A percentile compares a stretch with the other conserved stretches of the same genome.
These are phyloP conservation scores for Phytophthora sansomeana DNA, from an alignment of 352 stramenopile genomes.

Conservation along the genomic window DNA sequence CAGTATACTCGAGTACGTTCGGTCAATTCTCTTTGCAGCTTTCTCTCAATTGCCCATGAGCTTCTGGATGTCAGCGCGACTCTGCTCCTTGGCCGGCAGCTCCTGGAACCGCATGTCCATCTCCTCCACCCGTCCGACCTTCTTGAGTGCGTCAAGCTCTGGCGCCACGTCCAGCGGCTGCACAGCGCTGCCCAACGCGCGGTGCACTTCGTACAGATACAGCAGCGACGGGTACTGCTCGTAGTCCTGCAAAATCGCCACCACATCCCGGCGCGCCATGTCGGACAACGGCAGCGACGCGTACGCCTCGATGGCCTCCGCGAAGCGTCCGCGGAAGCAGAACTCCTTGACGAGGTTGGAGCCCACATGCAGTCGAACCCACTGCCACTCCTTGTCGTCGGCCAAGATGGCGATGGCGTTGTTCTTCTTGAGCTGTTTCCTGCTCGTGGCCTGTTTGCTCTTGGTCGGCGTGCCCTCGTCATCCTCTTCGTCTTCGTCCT, in stretches of 20 bases:
- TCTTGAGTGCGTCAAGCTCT: constrained; percentile 57
- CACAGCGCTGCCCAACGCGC: constrained; percentile 25
- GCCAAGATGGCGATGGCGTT: constrained; percentile 16
- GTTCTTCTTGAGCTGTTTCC: constrained; percentile 14
- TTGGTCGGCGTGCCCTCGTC: constrained; percentile 15
- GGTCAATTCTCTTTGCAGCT: constrained; percentile 5
- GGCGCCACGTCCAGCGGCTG: constrained; percentile 51
- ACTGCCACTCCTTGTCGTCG: constrained; percentile 31
- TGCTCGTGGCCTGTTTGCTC: constrained; percentile 2
- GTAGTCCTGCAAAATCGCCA: constrained; percentile 51
- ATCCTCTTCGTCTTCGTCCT: constrained; percentile 27
- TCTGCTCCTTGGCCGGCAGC: constrained; percentile 52
- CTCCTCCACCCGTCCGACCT: constrained; percentile 53
- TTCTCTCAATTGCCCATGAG: constrained; percentile 42
- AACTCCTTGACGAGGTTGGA: constrained; percentile 55
- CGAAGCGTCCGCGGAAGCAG: constrained; percentile 61
- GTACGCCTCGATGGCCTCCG: constrained; percentile 64
- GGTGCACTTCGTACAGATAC: constrained; percentile 59
- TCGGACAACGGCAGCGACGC: constrained; percentile 46
- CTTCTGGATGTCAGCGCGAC: constrained; percentile 61
- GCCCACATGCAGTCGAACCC: constrained; percentile 38
- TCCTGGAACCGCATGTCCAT: constrained; percentile 56
- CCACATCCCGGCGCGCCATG: constrained; percentile 38
- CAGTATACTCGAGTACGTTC: constrained; percentile 19
- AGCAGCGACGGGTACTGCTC: constrained; percentile 64